Percentiles rank a stretch among this genome's conserved stretches.
These are phyloP conservation scores for Sporothrix humicola DNA, from an alignment of 2,329 filamentous ascomycete genomes.

Conservation along the genomic window DNA sequence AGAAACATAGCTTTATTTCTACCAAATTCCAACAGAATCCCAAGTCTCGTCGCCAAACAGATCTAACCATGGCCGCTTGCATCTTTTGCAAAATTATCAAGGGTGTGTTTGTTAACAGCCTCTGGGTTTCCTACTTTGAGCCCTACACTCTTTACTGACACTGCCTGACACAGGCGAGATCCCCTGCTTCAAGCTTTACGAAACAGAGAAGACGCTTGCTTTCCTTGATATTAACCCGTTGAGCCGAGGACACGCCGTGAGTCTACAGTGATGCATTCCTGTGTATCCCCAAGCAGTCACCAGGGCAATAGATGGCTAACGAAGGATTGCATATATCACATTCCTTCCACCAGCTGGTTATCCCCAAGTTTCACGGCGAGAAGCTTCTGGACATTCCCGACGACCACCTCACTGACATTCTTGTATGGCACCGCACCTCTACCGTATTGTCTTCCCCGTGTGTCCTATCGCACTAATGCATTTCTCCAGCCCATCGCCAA, in stretches of 20 bases:
- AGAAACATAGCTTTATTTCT: too few relatives aligned
- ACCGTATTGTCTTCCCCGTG: background rate
- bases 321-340: slow-evolving; percentile 33
- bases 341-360: slow-evolving; percentile 76
- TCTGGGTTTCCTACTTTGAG: too few relatives aligned
- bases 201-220: slow-evolving; percentile 89
- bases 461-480: background rate
- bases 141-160: background rate
- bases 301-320: background rate
- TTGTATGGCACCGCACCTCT: slow-evolving; percentile 58
- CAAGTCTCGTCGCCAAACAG: background rate
- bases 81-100: slow-evolving; percentile 99
- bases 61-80: slow-evolving; percentile 67
- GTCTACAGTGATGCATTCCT: slow-evolving; percentile 54
- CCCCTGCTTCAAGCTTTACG: slow-evolving; percentile 93
- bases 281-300: background rate
- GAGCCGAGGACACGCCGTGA: slow-evolving; percentile 85
- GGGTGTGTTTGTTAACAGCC: slow-evolving; percentile 47
- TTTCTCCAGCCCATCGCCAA: slow-evolving; percentile 73
- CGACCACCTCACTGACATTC: slow-evolving; percentile 78
- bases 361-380: slow-evolving; percentile 91
- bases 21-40: background rate
- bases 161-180: slow-evolving; percentile 73
- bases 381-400: slow-evolving; percentile 95
- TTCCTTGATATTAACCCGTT: slow-evolving; percentile 96